These are phyloP conservation scores for Lithospermum erythrorhizon DNA, from an alignment of 257 asterid species.

Conservation along the genomic window DNA sequence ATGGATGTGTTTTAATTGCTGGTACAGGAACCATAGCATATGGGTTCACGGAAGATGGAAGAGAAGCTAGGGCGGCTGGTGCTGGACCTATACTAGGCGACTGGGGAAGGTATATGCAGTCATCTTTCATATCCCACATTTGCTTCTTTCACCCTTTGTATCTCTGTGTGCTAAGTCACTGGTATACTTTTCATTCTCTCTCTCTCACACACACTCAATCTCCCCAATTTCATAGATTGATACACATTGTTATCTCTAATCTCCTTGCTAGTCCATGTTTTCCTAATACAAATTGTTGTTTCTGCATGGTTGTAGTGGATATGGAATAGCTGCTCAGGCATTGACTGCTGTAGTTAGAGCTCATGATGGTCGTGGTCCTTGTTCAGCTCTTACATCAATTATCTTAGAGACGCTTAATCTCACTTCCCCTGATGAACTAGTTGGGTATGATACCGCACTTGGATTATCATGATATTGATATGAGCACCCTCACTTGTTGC, in stretches of 20 bases:
- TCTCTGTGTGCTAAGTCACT: too few relatives aligned
- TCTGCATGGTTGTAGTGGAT: conserved; percentile 50
- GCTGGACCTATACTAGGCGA: conserved; percentile 97
- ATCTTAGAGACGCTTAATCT: conserved; percentile 63
- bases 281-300: conserved; percentile 6
- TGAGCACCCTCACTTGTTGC: too few relatives aligned
- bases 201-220: too few relatives aligned
- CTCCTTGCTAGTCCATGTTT: neutral
- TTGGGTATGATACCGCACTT: conserved; percentile 43
- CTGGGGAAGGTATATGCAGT: conserved; percentile 77
- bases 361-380: conserved; percentile 92
- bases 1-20: conserved; percentile 88
- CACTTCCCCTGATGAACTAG: conserved; percentile 82
- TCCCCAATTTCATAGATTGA: neutral
- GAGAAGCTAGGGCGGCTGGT: conserved; percentile 94
- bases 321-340: conserved; percentile 90
- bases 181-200: too few relatives aligned
- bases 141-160: too few relatives aligned
- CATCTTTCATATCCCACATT: too few relatives aligned
- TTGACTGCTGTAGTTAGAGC: conserved; percentile 82
- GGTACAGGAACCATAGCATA: conserved; percentile 96
- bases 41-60: conserved; percentile 88
- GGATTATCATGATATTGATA: too few relatives aligned
- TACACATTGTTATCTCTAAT: neutral
- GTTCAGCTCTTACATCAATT: conserved; percentile 55